Evolutionary conservation across 768 basidiomycete genomes (phyloP).

Genomic region (Tricholoma terreum): DNA sequence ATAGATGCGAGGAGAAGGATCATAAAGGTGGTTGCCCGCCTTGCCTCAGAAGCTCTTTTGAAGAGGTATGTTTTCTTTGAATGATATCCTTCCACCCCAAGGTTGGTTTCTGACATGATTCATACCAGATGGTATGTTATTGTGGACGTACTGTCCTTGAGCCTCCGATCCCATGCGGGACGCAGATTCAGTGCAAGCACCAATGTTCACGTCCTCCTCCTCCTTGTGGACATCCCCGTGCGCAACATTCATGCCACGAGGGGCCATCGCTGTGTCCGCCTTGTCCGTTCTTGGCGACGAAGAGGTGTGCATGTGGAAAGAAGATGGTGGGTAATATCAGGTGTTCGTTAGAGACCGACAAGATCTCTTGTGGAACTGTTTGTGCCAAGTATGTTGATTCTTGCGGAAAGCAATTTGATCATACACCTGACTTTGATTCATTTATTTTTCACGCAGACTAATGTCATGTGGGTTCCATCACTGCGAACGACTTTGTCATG

Average conservation of each 20-base stretch:
- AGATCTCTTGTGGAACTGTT: conserved; percentile 77
- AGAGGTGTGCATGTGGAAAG: conserved; percentile 89
- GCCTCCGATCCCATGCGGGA: conserved; percentile 89
- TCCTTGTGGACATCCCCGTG: conserved; percentile 78
- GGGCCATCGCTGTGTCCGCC: conserved; percentile 72
- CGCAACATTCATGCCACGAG: conserved; percentile 82
- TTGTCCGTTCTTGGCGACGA: conserved; percentile 77
- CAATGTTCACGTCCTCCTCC: conserved; percentile 72
- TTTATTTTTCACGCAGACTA: conserved; percentile 35
- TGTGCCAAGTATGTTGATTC: conserved; percentile 65
- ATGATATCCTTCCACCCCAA: not conserved
- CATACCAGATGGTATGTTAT: conserved; percentile 61
- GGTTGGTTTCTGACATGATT: conserved; percentile 1
- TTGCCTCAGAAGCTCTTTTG: conserved; percentile 87
- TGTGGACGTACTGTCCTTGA: conserved; percentile 87
- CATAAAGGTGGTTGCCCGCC: conserved; percentile 80
- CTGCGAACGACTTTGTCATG: conserved; percentile 82
- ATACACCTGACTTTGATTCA: not conserved
- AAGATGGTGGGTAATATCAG: conserved; percentile 72
- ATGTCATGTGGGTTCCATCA: conserved; percentile 87
- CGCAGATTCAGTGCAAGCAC: conserved; percentile 69
- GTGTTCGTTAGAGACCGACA: conserved; percentile 75
- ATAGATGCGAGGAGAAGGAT: conserved; percentile 75
- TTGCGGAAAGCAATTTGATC: not conserved
- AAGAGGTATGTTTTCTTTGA: conserved; percentile 56